Evolutionary conservation across 1,139 yeast genomes (phyloP).

Genomic region (Scheffersomyces parashehatae): DNA sequence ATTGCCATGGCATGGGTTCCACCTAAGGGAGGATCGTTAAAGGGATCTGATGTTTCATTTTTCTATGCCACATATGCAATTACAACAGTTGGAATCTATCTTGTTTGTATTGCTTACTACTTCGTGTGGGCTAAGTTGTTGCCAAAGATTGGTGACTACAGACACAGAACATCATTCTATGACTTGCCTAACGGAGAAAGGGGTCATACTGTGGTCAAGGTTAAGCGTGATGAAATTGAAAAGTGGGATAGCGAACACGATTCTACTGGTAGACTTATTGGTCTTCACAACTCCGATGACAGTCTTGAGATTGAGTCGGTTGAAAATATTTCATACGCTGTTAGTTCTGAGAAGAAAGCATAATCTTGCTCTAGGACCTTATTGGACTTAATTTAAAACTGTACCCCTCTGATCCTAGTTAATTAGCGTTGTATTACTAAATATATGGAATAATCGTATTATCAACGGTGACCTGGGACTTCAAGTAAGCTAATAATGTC

Average conservation of each 20-base stretch:
- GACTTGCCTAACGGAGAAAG: constrained; percentile 36
- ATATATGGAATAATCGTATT: too few species aligned
- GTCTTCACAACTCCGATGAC: background rate
- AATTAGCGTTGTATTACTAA: too few species aligned
- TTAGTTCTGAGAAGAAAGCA: background rate
- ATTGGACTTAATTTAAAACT: too few species aligned
- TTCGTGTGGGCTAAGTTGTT: constrained; percentile 36
- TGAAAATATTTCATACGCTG: background rate
- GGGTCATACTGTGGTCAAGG: constrained; percentile 42
- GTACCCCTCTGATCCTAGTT: too few species aligned
- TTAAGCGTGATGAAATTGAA: constrained; percentile 26
- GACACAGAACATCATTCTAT: constrained; percentile 31
- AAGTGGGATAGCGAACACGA: constrained; percentile 34
- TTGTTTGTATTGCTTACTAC: constrained; percentile 31
- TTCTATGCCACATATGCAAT: constrained; percentile 30
- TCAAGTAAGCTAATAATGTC: too few species aligned
- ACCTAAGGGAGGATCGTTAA: constrained; percentile 31
- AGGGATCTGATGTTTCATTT: constrained; percentile 37
- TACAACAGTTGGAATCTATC: constrained; percentile 29
- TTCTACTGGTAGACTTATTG: constrained; percentile 10
- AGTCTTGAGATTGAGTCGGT: background rate
- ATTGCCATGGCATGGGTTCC: constrained; percentile 43
- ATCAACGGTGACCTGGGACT: too few species aligned
- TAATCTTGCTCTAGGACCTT: background rate
- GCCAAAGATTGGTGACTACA: constrained; percentile 34